phyloP scores from a whole-genome alignment of 148 eudicot genomes.

The Chenopodium berlandieri region DNA sequence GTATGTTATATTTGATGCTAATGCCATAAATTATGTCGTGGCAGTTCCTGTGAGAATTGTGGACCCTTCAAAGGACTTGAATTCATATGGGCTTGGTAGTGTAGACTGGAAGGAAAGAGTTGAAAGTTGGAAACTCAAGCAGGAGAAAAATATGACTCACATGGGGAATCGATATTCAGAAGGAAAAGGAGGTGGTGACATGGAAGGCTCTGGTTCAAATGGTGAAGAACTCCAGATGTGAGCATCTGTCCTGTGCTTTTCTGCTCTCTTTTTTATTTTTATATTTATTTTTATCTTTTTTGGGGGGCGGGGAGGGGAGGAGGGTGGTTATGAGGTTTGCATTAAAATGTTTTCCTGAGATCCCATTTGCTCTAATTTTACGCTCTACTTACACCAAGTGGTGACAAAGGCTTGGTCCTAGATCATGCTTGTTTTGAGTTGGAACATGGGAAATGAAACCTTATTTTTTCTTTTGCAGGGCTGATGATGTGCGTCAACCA shows the following conservation, averaged over 20 bases:
- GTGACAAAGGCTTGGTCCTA: background rate
- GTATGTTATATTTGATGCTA: slow-evolving; percentile 15
- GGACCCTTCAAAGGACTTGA: slow-evolving; percentile 95
- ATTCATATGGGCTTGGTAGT: slow-evolving; percentile 85
- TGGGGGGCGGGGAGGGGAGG: background rate
- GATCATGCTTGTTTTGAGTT: background rate
- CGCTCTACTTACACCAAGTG: background rate
- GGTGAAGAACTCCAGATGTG: slow-evolving; percentile 97
- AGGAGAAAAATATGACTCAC: slow-evolving; percentile 72
- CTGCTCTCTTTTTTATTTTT: background rate
- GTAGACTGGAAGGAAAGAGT: slow-evolving; percentile 99
- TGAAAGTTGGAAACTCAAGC: slow-evolving; percentile 98
- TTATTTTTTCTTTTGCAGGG: slow-evolving; percentile 49
- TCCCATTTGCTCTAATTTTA: background rate
- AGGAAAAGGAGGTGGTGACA: slow-evolving; percentile 76
- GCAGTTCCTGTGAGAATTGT: slow-evolving; percentile 95
- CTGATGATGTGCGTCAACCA: slow-evolving; percentile 93
- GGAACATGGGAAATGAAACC: background rate
- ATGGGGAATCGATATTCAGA: slow-evolving; percentile 61
- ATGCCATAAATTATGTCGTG: slow-evolving; percentile 22
- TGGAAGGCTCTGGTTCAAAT: slow-evolving; percentile 95
- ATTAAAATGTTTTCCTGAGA: background rate
- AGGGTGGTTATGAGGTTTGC: background rate
- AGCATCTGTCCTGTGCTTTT: slow-evolving; percentile 32
- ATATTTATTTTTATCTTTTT: background rate